Percentiles rank a stretch among this genome's conserved stretches.
phyloP scores from a whole-genome alignment of 176 grass and related monocot species.

The Triticum monococcum region DNA sequence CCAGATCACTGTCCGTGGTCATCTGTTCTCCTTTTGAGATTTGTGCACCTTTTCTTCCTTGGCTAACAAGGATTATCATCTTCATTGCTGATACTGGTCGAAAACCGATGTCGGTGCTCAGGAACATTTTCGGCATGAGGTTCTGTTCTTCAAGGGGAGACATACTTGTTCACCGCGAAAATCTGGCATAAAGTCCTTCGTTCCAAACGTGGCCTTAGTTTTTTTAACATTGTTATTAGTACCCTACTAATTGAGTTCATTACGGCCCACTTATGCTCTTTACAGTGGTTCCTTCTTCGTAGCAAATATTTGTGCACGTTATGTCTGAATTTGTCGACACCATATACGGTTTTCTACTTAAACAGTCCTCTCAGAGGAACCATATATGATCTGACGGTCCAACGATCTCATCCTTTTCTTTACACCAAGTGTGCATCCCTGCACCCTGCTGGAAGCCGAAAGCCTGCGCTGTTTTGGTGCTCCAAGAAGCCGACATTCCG shows the following conservation, averaged over 20 bases:
- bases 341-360: background rate
- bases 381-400: background rate
- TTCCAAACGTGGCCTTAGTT: background rate
- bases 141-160: background rate
- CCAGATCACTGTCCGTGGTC: no score
- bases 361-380: background rate
- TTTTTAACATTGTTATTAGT: no score
- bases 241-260: no score
- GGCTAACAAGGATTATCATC: background rate
- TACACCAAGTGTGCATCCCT: no score
- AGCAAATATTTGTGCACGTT: background rate
- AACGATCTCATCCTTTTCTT: background rate
- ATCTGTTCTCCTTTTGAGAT: no score
- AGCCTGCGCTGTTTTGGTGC: slow-evolving; percentile 9
- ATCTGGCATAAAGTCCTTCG: background rate
- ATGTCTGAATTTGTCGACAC: background rate
- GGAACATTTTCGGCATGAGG: background rate
- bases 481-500: slow-evolving; percentile 26
- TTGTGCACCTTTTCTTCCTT: background rate
- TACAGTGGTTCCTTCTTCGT: background rate
- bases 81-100: background rate
- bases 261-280: background rate
- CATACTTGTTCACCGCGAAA: background rate
- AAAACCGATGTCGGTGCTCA: no score
- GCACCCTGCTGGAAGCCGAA: background rate